Evolutionary conservation across 2,329 filamentous ascomycete genomes (phyloP), one percentile per base, ranked within the genome.

Genomic region (Akanthomyces uredinophilus): DNA sequence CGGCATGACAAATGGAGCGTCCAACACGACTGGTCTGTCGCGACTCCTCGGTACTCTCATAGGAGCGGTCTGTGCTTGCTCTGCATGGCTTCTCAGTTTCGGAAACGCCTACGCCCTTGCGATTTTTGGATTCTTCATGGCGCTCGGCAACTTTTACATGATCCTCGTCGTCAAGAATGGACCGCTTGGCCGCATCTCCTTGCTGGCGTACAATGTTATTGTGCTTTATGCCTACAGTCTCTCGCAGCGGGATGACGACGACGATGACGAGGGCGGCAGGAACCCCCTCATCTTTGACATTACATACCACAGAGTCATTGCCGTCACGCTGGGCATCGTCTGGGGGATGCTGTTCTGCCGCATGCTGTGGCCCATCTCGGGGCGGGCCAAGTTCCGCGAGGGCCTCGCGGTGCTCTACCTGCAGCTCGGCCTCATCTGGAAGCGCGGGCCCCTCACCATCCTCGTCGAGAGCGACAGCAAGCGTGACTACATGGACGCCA

Each of bases 351-450:
- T 98, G 57, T 84, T 98, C 64, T 97, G 93, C 55, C 85, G 94
- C 63, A 71, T 96, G 55, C 87, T 99, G 66, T 98, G 93, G 91
- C 95, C 95, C 10, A 96, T 97, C 65, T 95, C 92, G 37, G 95
- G 92, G 1, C 85, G 95, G 49, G 82, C 84, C 65, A 96, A 96
- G 75, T 87, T 98, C 69, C 92, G 95, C 70, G 89, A 96, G 69
- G 94, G 94, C 1, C 81, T 97, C 13, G 91, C 91, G 32, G 81
- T 96, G n/a, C 79, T 99, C 14, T 98, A 95, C 84, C 82, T 99
- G 7, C 91, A 96, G 63, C 93, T 99, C 87, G 91, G 92, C 18
- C 82, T 99, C 39, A 93, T 98, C 66, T 99, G 95, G 95, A 96
- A 94, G 76, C 87, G 93, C 50, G 94, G 96, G 10, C 95, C 95